Percentiles rank a stretch among this genome's conserved stretches.
phyloP scores from a whole-genome alignment of 2,329 filamentous ascomycete species.

The Calonectria crousiana region DNA sequence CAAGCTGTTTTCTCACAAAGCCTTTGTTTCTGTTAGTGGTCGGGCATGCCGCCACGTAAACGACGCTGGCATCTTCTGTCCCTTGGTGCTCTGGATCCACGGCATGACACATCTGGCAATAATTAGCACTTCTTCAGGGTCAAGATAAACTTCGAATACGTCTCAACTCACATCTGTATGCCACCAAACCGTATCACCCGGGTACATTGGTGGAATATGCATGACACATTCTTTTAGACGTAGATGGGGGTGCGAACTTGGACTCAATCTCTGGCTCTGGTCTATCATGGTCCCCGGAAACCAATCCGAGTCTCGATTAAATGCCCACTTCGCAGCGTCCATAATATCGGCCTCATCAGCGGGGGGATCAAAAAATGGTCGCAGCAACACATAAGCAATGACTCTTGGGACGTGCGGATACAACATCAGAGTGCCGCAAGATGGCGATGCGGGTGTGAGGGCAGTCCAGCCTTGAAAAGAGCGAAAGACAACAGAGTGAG shows the following conservation, averaged over 20 bases:
- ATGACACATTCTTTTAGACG: slow-evolving; percentile 17
- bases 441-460: slow-evolving; percentile 47
- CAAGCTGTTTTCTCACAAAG: slow-evolving; percentile 37
- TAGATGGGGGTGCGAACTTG: slow-evolving; percentile 25
- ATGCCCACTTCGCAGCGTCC: slow-evolving; percentile 48
- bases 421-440: slow-evolving; percentile 53
- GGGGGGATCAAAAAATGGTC: slow-evolving; percentile 22
- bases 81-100: slow-evolving; percentile 53
- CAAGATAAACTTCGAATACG: neutral
- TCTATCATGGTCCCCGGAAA: slow-evolving; percentile 26
- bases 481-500: slow-evolving; percentile 53
- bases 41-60: slow-evolving; percentile 52
- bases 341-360: slow-evolving; percentile 12
- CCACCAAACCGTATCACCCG: slow-evolving; percentile 29
- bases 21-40: slow-evolving; percentile 43
- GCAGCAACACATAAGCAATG: slow-evolving; percentile 19
- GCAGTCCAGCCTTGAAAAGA: slow-evolving; percentile 58
- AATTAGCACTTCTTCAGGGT: neutral
- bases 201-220: slow-evolving; percentile 21
- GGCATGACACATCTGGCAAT: slow-evolving; percentile 50
- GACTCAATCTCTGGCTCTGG: slow-evolving; percentile 25
- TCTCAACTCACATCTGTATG: slow-evolving; percentile 25
- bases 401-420: slow-evolving; percentile 44
- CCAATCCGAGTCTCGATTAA: neutral
- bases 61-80: slow-evolving; percentile 48